phyloP scores from a whole-genome alignment of 208 protist genomes.

The Endotrypanum monterogeii region DNA sequence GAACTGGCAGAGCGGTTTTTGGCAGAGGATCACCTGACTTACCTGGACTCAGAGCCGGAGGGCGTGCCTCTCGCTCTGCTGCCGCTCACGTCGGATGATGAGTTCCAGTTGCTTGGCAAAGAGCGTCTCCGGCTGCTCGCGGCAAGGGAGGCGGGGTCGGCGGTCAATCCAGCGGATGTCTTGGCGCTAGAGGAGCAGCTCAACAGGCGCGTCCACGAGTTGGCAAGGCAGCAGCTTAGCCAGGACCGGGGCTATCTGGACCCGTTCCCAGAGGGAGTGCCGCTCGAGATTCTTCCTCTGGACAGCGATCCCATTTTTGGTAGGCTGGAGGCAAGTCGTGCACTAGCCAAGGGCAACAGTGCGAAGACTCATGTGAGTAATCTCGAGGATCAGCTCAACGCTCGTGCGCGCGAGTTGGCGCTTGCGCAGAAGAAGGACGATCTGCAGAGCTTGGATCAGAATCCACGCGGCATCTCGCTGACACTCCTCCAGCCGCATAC shows the following conservation, averaged over 20 bases:
- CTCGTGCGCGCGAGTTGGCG: slow-evolving; percentile 63
- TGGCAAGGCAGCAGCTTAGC: slow-evolving; percentile 55
- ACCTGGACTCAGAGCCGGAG: slow-evolving; percentile 60
- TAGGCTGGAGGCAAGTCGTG: slow-evolving; percentile 61
- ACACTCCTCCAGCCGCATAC: slow-evolving; percentile 54
- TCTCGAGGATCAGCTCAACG: slow-evolving; percentile 75
- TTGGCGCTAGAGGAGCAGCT: slow-evolving; percentile 53
- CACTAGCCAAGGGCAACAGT: slow-evolving; percentile 53
- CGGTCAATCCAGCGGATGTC: slow-evolving; percentile 32
- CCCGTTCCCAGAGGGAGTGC: slow-evolving; percentile 58
- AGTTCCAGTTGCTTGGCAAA: slow-evolving; percentile 64
- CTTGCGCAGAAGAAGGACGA: slow-evolving; percentile 57
- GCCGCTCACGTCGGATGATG: slow-evolving; percentile 49
- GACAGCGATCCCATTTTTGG: slow-evolving; percentile 63
- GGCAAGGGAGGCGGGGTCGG: slow-evolving; percentile 26
- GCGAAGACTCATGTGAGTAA: slow-evolving; percentile 39
- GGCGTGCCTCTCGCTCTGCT: slow-evolving; percentile 53
- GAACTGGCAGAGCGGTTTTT: slow-evolving; percentile 63
- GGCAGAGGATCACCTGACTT: slow-evolving; percentile 52
- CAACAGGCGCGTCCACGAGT: slow-evolving; percentile 50
- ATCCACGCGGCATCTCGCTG: slow-evolving; percentile 54
- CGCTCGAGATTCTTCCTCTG: slow-evolving; percentile 58
- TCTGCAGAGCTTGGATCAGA: slow-evolving; percentile 41
- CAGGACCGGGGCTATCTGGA: slow-evolving; percentile 71
- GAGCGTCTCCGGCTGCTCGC: slow-evolving; percentile 43